These are phyloP conservation scores for Fagopyrum esculentum DNA, from an alignment of 148 eudicot genomes.

Conservation along the genomic window DNA sequence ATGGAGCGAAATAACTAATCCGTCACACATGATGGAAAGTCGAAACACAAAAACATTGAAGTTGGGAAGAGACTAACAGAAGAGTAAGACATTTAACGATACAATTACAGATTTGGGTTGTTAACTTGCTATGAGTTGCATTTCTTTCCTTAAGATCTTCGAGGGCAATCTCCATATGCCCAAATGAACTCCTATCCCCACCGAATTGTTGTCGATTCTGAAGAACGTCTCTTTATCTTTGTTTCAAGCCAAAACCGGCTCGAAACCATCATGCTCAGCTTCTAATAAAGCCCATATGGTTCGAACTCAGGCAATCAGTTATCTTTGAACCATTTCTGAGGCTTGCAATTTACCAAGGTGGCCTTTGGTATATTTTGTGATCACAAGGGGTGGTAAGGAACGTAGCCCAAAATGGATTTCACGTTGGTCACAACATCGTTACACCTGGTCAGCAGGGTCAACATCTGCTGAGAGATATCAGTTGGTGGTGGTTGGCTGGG, in stretches of 20 bases:
- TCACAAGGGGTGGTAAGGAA: conserved; percentile 68
- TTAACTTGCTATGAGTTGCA: neutral
- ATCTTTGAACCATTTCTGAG: neutral
- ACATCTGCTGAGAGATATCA: conserved; percentile 61
- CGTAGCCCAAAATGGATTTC: conserved; percentile 42
- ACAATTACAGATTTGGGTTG: neutral
- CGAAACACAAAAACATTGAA: neutral
- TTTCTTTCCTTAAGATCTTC: neutral
- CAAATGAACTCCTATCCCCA: neutral
- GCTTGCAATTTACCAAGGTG: no score
- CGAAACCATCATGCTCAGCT: neutral
- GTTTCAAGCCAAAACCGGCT: no score
- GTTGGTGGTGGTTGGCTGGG: neutral
- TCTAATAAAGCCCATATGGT: neutral
- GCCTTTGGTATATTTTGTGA: neutral
- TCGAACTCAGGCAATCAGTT: neutral
- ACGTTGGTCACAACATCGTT: conserved; percentile 54
- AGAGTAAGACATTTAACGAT: neutral
- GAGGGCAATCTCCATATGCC: neutral
- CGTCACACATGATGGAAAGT: neutral
- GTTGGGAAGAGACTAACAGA: neutral
- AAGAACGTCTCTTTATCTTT: neutral
- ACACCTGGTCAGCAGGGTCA: conserved; percentile 55
- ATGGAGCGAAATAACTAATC: neutral
- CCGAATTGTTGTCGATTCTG: neutral